These are phyloP conservation scores for Penicillium paneum DNA, from an alignment of 2,329 filamentous ascomycete species.

Conservation along the genomic window DNA sequence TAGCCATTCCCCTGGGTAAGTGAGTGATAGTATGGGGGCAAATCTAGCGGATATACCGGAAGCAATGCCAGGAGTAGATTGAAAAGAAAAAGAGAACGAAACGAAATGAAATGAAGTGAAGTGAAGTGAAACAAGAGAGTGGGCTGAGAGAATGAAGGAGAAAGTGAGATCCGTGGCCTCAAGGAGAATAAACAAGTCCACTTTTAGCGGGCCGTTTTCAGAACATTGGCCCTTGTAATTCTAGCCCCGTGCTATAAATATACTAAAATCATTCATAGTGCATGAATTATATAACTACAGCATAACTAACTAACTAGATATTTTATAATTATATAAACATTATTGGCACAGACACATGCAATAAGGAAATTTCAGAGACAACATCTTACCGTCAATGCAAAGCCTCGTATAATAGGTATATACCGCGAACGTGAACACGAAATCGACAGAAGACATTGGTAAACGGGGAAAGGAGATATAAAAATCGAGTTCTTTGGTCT, in stretches of 20 bases:
- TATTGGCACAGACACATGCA: neutral
- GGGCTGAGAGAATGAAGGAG: constrained; percentile 3
- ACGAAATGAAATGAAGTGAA: constrained; percentile 2
- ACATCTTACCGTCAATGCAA: neutral
- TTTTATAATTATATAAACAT: neutral
- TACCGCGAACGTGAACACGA: neutral
- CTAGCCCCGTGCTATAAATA: neutral
- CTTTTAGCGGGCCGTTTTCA: constrained; percentile 24
- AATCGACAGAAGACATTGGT: neutral
- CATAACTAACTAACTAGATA: too few species aligned
- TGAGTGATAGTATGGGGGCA: constrained; percentile 8
- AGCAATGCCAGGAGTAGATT: neutral
- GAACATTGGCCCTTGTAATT: constrained; percentile 9
- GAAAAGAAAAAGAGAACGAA: constrained; percentile 6
- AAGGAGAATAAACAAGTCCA: constrained; percentile 20
- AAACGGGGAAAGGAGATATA: neutral
- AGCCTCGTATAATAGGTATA: neutral
- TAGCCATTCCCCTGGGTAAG: constrained; percentile 15
- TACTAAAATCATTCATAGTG: neutral
- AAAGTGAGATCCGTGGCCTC: constrained; percentile 22
- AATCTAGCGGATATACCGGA: constrained; percentile 6
- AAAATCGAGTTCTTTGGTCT: neutral
- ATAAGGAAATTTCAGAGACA: neutral
- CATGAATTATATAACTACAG: neutral
- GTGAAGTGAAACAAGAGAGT: constrained; percentile 10